Evolutionary conservation across 2,329 filamentous ascomycete species (phyloP), one percentile per base, ranked within the genome.

Genomic region (Pezicula rhizophila): DNA sequence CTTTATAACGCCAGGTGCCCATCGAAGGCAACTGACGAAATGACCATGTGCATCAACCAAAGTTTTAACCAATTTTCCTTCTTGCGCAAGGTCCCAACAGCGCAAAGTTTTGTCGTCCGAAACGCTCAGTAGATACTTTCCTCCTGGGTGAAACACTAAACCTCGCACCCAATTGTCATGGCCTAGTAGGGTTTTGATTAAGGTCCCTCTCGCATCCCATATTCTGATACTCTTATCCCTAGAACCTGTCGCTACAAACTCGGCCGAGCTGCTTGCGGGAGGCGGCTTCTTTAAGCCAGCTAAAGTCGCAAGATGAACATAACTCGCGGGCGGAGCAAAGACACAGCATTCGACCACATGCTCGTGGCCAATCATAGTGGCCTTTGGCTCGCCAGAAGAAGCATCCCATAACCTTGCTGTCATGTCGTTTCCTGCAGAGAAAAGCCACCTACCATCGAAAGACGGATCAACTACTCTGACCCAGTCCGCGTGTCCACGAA

Each of bases 111-210:
- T 95, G 70, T 97, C 92, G 65, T 97, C 92, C 14, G 85, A 80
- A 17, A 87, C 88, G 6, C 85, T 91, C 5, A 97, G 70, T 1
- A 97, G 76, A 61, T 93, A 96, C 68, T 92, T 95, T 39, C 92
- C 92, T 8, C 89, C 87, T 0, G 92, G 92, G 61, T 96, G 92
- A 66, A 96, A 97, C 8, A 89, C 82, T 5, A 96, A 69, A 1
- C 79, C 86, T 28, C 89, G 82, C 8, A 97, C 82, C 92, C 92
- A 97, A 65, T 96, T 96, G 66, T 96, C 91, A 64, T 96, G 92
- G 2, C 92, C 92, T 1, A 82, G 71, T 1, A 97, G 74, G 0
- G 87, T 93, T 66, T 89, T 92, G 64, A 96, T 82, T 55, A 89
- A 80, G 10, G 85, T 89, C 28, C 92, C 92, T 47, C 89, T 80